A percentile compares a stretch with the other conserved stretches of the same genome.
These are phyloP conservation scores for Choiromyces venosus DNA, from an alignment of 495 filamentous ascomycete species.

Conservation along the genomic window DNA sequence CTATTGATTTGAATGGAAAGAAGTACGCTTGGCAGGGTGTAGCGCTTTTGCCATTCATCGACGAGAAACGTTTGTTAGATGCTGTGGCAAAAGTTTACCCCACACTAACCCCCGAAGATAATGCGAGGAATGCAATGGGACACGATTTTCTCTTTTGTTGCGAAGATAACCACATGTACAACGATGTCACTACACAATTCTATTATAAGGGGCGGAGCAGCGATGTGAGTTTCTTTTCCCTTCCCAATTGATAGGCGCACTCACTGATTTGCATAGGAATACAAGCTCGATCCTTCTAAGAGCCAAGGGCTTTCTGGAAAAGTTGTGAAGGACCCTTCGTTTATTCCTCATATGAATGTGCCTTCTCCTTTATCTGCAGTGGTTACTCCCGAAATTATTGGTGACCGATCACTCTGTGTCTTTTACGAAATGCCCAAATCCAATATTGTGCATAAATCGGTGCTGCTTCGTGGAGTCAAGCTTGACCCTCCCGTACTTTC, in stretches of 20 bases:
- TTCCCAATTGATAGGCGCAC: background rate
- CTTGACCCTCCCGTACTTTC: constrained; percentile 64
- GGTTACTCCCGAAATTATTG: constrained; percentile 68
- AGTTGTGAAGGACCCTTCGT: constrained; percentile 71
- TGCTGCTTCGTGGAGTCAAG: constrained; percentile 80
- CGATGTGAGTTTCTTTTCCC: constrained; percentile 35
- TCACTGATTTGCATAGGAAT: constrained; percentile 44
- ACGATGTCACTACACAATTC: constrained; percentile 72
- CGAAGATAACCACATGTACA: constrained; percentile 71
- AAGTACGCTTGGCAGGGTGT: constrained; percentile 99
- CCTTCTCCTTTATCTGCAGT: constrained; percentile 59
- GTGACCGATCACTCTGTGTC: constrained; percentile 80
- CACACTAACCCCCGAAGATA: constrained; percentile 70
- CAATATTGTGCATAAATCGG: constrained; percentile 75
- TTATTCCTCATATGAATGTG: constrained; percentile 67
- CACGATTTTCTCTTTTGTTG: constrained; percentile 78
- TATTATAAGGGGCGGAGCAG: constrained; percentile 79
- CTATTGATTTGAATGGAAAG: constrained; percentile 91
- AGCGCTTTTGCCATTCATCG: constrained; percentile 88
- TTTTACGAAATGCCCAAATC: constrained; percentile 74
- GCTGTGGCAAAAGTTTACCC: constrained; percentile 82
- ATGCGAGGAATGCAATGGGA: constrained; percentile 70
- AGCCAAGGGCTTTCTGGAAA: constrained; percentile 75
- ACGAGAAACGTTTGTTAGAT: constrained; percentile 75
- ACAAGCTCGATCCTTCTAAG: constrained; percentile 64